phyloP scores from a whole-genome alignment of 148 eudicot genomes.

The Vaccinium corymbosum region DNA sequence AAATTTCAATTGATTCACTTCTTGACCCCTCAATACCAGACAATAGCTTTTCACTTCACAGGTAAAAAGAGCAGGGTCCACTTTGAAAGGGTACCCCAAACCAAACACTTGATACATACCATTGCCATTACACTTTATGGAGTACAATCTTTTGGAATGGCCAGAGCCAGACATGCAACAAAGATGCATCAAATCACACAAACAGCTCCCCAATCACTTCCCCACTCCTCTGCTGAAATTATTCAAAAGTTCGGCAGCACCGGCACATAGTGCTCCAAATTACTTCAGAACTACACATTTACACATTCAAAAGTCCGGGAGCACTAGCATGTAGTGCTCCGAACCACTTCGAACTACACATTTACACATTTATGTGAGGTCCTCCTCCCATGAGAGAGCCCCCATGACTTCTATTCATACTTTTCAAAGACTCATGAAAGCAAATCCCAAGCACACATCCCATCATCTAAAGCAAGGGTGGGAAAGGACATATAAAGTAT shows the following conservation, averaged over 20 bases:
- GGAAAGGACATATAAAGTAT: constrained; percentile 9
- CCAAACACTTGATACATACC: constrained; percentile 26
- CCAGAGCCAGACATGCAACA: constrained; percentile 20
- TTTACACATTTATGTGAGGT: too few relatives aligned
- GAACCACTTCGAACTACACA: too few relatives aligned
- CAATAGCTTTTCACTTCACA: constrained; percentile 14
- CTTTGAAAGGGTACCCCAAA: constrained; percentile 20
- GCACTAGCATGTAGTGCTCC: too few relatives aligned
- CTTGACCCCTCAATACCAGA: neutral
- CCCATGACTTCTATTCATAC: neutral
- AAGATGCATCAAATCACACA: constrained; percentile 22
- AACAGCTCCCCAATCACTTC: neutral
- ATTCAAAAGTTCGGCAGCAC: too few relatives aligned
- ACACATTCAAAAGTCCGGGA: too few relatives aligned
- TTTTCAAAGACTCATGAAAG: constrained; percentile 12
- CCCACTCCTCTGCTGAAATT: neutral
- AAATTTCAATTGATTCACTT: too few relatives aligned
- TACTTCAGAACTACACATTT: too few relatives aligned
- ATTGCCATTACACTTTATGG: constrained; percentile 18
- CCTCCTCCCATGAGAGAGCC: neutral
- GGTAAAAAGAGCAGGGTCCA: constrained; percentile 19
- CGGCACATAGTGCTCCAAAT: too few relatives aligned
- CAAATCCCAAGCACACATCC: constrained; percentile 26
- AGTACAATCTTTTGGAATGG: constrained; percentile 10
- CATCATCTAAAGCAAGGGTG: constrained; percentile 26